A percentile compares a stretch with the other conserved stretches of the same genome.
Conservation (phyloP, 305 asterid species). For the Solanum chacoense region DNA sequence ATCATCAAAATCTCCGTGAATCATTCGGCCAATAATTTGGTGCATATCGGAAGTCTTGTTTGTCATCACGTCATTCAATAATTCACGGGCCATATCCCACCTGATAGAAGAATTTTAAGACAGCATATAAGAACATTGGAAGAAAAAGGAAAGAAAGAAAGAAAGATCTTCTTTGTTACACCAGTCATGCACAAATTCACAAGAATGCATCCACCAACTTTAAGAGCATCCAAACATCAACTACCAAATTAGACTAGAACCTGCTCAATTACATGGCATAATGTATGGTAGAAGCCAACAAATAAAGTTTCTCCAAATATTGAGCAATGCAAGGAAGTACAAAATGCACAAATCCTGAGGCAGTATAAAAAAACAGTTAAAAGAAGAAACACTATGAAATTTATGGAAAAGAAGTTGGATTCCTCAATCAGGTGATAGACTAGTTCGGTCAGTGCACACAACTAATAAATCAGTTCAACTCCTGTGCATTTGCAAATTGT, state of each 20-base stretch:
- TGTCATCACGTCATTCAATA: constrained; percentile 69
- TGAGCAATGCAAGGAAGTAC: neutral
- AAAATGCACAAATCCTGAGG: neutral
- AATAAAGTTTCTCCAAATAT: neutral
- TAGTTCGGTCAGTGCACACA: neutral
- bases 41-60: constrained; percentile 65
- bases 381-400: neutral
- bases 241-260: neutral
- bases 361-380: neutral
- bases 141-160: neutral
- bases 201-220: neutral
- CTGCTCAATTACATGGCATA: neutral
- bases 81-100: constrained; percentile 59
- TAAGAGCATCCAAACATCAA: neutral
- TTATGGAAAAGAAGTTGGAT: neutral
- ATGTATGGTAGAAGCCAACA: neutral
- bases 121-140: neutral
- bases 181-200: neutral
- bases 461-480: neutral
- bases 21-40: constrained; percentile 92
- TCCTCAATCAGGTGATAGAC: neutral
- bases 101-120: constrained; percentile 33
- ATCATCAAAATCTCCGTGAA: constrained; percentile 81
- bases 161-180: neutral
- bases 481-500: neutral